Conservation (phyloP, 345 rosid species). For the Xanthoceras sorbifolium region DNA sequence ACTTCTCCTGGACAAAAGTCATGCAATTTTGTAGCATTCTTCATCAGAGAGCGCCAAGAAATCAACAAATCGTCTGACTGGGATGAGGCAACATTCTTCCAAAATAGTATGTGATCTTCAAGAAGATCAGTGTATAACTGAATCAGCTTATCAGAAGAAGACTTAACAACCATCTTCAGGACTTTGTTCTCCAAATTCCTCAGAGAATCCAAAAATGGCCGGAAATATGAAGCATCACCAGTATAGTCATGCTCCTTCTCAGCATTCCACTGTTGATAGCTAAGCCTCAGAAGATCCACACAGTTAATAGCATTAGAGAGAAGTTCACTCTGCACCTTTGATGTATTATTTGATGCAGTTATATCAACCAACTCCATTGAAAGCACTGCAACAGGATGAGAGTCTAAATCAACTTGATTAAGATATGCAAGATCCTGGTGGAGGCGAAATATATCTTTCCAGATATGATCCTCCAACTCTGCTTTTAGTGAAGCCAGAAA, state of each 20-base stretch:
- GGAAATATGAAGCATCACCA: constrained; percentile 38
- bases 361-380: constrained; percentile 62
- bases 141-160: constrained; percentile 48
- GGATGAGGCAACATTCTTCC: constrained; percentile 57
- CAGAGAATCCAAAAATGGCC: constrained; percentile 59
- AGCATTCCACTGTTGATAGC: constrained; percentile 70
- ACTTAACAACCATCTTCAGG: constrained; percentile 52
- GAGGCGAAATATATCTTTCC: constrained; percentile 52
- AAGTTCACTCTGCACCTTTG: constrained; percentile 26
- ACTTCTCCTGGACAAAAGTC: constrained; percentile 53
- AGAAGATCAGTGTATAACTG: constrained; percentile 55
- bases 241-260: constrained; percentile 46
- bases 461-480: constrained; percentile 73
- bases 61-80: constrained; percentile 47
- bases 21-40: constrained; percentile 55
- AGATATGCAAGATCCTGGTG: constrained; percentile 47
- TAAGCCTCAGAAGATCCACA: constrained; percentile 59
- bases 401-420: constrained; percentile 37
- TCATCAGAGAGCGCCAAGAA: constrained; percentile 69
- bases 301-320: constrained; percentile 61
- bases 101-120: constrained; percentile 67
- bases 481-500: constrained; percentile 48
- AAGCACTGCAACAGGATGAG: constrained; percentile 58
- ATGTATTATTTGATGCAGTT: constrained; percentile 34
- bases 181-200: constrained; percentile 57